Conservation (phyloP, 768 basidiomycete genomes). For the Leccinum variicolor region DNA sequence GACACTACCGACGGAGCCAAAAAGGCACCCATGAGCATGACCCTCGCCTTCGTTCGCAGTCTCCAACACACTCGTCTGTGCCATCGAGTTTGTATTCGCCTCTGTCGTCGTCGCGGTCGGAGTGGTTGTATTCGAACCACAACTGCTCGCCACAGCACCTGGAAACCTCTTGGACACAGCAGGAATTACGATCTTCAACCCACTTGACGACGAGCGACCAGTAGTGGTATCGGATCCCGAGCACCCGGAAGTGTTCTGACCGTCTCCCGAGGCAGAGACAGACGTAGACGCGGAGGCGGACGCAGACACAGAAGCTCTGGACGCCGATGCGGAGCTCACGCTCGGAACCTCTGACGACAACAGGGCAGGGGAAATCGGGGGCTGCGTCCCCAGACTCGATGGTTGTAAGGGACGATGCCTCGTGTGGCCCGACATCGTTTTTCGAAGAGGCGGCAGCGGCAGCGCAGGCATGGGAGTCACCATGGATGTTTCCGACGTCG, state of each 20-base stretch:
- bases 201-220: not conserved
- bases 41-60: not conserved
- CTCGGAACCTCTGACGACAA: not conserved
- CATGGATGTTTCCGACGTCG: not conserved
- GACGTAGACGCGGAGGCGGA: too few relatives aligned
- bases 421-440: not conserved
- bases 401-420: slow-evolving; percentile 3
- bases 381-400: slow-evolving; percentile 17
- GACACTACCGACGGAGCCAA: not conserved
- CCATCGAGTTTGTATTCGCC: not conserved
- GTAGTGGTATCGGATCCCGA: not conserved
- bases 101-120: not conserved
- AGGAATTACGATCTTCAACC: slow-evolving; percentile 6
- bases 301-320: not conserved
- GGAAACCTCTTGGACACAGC: not conserved
- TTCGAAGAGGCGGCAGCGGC: not conserved
- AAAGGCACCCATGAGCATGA: not conserved
- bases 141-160: not conserved
- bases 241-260: not conserved
- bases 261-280: too few relatives aligned
- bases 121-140: not conserved
- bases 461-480: not conserved
- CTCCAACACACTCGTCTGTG: not conserved
- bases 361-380: not conserved
- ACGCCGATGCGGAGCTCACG: not conserved